These are phyloP conservation scores for Wickerhamiella occidentalis DNA, from an alignment of 805 yeast genomes.

Conservation along the genomic window DNA sequence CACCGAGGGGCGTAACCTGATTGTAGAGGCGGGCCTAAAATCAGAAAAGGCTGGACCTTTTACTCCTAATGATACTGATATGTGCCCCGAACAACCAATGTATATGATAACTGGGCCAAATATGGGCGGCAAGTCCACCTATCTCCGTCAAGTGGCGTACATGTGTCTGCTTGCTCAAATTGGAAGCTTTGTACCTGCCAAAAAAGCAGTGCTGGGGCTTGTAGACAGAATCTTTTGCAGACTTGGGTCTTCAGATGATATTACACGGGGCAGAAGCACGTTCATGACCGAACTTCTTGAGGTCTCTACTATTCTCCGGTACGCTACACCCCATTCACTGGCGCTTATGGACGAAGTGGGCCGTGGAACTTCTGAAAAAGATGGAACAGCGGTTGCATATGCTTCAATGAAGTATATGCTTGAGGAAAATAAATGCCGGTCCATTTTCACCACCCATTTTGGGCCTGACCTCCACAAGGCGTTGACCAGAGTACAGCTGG, in stretches of 20 bases:
- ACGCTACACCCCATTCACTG: slow-evolving; percentile 54
- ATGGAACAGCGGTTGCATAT: slow-evolving; percentile 77
- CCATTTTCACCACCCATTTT: slow-evolving; percentile 86
- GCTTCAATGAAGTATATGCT: slow-evolving; percentile 53
- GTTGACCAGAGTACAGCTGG: slow-evolving; percentile 24
- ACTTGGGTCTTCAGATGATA: slow-evolving; percentile 68
- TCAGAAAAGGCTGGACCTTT: slow-evolving; percentile 37
- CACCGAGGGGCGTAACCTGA: slow-evolving; percentile 64
- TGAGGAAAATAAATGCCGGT: slow-evolving; percentile 46
- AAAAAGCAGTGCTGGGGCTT: slow-evolving; percentile 45
- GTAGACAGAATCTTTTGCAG: slow-evolving; percentile 73
- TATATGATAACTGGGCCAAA: slow-evolving; percentile 82
- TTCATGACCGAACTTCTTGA: slow-evolving; percentile 91
- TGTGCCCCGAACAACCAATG: slow-evolving; percentile 23
- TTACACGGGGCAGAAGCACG: slow-evolving; percentile 68
- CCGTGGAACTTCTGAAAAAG: slow-evolving; percentile 74
- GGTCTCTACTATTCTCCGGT: slow-evolving; percentile 53
- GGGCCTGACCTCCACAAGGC: slow-evolving; percentile 42
- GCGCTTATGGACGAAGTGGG: slow-evolving; percentile 84
- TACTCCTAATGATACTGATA: slow-evolving; percentile 35
- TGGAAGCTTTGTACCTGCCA: slow-evolving; percentile 67
- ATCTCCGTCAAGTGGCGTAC: slow-evolving; percentile 60
- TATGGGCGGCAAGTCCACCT: slow-evolving; percentile 80
- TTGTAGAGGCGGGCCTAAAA: slow-evolving; percentile 63
- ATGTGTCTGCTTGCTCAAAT: slow-evolving; percentile 59